Base-by-base conservation (phyloP, 768 basidiomycete genomes). In the Auricularia sp. region DNA sequence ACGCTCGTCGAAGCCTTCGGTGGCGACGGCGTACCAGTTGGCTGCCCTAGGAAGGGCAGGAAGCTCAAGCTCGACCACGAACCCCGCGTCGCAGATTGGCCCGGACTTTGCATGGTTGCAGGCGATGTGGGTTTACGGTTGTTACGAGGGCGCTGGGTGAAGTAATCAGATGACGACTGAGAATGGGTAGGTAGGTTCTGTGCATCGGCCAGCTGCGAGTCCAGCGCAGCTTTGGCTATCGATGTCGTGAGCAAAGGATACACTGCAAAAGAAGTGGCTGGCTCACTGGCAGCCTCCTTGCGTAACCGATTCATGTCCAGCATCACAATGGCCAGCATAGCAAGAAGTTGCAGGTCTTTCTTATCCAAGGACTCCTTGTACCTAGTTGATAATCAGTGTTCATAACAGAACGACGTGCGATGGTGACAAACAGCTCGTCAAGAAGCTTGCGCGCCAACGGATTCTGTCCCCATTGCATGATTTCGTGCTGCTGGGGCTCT, bases 321-420 rank as follows among this genome's bases (percentile, higher is more conserved):
- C 2, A 92, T 75, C n/a, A 91, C 73, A 61, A 84, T 77, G 0
- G 89, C 79, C 3, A 91, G 66, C 83, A 94, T 91, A 0, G 89
- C 90, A 16, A 94, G 78, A 85, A 91, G 86, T 70, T 93, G 90
- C 1, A 92, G 73, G 69, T 94, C 90, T 70, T 83, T 90, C 39
- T 76, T 78, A 6, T 67, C 69, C 14, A 76, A 73, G 36, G 82
- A 75, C 65, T 82, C 78, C 3, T 68, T 65, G 42, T 83, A 79
- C 67, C 84, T 85, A 56, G 21, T 56, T 42, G 37, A 36, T 61
- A 21, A 58, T 44, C 59, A 62, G 54, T 54, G 3, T n/a, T 45
- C 14, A 24, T 59, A n/a, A 16, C 11, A 45, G 21, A 42, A 61
- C 34, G 35, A 13, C 42, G 33, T 14, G 62, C 13, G 39, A 7